Base-by-base conservation (phyloP, 345 rosid species). In the Physaria fendleri region DNA sequence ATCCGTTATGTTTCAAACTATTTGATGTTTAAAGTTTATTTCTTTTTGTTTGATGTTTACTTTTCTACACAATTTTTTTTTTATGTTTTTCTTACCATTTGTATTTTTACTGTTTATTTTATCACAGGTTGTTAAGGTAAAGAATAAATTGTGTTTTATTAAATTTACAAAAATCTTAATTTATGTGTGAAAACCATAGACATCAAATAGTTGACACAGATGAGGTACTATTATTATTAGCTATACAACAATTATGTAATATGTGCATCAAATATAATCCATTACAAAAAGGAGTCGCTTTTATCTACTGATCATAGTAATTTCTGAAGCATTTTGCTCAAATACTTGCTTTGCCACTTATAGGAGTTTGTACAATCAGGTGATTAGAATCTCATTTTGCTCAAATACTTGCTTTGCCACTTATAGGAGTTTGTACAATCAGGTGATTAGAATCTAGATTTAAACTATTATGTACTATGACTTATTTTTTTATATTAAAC, bases 181-280 rank as follows among this genome's bases (percentile, higher is more conserved):
- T n/a, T n/a, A n/a, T n/a, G n/a, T n/a, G n/a, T n/a, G n/a, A n/a
- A n/a, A n/a, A n/a, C n/a, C n/a, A n/a, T n/a, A n/a, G n/a, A n/a
- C n/a, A n/a, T n/a, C n/a, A n/a, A n/a, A n/a, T n/a, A n/a, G n/a
- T n/a, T n/a, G n/a, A n/a, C n/a, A n/a, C n/a, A n/a, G n/a, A n/a
- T n/a, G 25, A 35, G 20, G 17, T 35, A 21, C n/a, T 12, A 46
- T 27, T n/a, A 37, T 13, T 14, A 34, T n/a, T 13, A n/a, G n/a
- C n/a, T n/a, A n/a, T n/a, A n/a, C n/a, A n/a, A n/a, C n/a, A n/a
- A n/a, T n/a, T n/a, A n/a, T n/a, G n/a, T n/a, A n/a, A n/a, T n/a
- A n/a, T n/a, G n/a, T 54, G 49, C 13, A 35, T n/a, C 11, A 33
- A 27, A 38, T 50, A 50, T 47, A 28, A 57, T 57, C 37, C 51